A percentile compares a stretch with the other conserved stretches of the same genome.
These are phyloP conservation scores for Cercospora sp. DNA, from an alignment of 2,329 filamentous ascomycete species.

Conservation along the genomic window DNA sequence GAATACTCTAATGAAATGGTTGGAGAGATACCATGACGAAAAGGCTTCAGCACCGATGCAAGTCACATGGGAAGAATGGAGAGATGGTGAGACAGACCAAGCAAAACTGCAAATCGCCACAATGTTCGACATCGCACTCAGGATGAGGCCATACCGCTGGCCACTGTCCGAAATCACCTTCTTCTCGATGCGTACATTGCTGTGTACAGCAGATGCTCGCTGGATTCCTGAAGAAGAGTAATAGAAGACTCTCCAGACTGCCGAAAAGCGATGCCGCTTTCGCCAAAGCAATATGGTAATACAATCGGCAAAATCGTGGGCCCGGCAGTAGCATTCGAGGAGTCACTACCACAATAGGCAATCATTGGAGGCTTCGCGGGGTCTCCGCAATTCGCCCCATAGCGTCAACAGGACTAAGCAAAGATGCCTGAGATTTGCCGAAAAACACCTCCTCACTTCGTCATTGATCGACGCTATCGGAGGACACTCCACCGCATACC, in stretches of 20 bases:
- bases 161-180: background rate
- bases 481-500: background rate
- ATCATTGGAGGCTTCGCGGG: background rate
- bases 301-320: background rate
- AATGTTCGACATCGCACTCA: background rate
- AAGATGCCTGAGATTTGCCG: background rate
- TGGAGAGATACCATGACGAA: too few relatives aligned
- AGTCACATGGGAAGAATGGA: too few relatives aligned
- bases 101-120: background rate
- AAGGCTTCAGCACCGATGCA: too few relatives aligned
- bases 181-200: background rate
- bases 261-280: background rate
- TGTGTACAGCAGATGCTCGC: background rate
- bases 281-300: background rate
- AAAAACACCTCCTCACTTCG: constrained; percentile 1
- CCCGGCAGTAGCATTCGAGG: background rate
- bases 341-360: background rate
- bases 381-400: background rate
- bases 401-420: background rate
- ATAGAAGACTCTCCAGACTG: background rate
- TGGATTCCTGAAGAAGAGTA: background rate
- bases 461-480: background rate
- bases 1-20: too few relatives aligned
- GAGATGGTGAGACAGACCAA: too few relatives aligned
- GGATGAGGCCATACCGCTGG: background rate